Percentiles rank a stretch among this genome's conserved stretches.
These are phyloP conservation scores for Pueraria montana DNA, from an alignment of 306 rosid genomes.

Conservation along the genomic window DNA sequence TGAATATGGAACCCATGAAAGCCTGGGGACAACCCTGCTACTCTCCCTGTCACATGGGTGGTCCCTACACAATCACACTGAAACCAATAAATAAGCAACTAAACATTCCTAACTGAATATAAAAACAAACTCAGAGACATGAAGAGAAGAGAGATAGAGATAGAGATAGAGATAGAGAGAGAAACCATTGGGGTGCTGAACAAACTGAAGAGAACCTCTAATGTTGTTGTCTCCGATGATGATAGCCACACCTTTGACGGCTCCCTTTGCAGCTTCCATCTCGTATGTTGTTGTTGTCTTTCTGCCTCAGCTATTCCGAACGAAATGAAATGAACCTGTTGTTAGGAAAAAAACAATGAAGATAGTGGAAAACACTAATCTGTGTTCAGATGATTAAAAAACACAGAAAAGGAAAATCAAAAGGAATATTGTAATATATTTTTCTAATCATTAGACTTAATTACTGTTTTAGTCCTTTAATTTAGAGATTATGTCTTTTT, in stretches of 20 bases:
- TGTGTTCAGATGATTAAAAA: not conserved
- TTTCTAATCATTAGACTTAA: no score
- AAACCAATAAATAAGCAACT: not conserved
- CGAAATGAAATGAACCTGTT: not conserved
- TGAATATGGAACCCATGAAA: conserved; percentile 68
- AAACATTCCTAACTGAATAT: not conserved
- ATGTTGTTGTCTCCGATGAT: conserved; percentile 62
- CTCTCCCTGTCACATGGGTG: conserved; percentile 69
- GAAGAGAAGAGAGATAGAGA: no score
- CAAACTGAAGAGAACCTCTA: conserved; percentile 73
- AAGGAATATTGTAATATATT: not conserved
- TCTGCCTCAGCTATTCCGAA: not conserved
- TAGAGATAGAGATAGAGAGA: conserved; percentile 47
- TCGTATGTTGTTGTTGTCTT: not conserved
- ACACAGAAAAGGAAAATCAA: not conserved
- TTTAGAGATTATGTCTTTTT: no score
- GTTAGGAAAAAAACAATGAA: not conserved
- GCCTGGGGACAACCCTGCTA: conserved; percentile 66
- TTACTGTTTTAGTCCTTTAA: no score
- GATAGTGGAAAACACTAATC: conserved; percentile 15
- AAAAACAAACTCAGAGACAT: not conserved
- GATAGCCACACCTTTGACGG: conserved; percentile 71
- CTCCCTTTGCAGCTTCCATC: conserved; percentile 49
- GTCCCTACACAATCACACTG: conserved; percentile 49
- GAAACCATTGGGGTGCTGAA: conserved; percentile 59